phyloP scores from a whole-genome alignment of 2,329 filamentous ascomycete genomes.

The Colletotrichum sp. region DNA sequence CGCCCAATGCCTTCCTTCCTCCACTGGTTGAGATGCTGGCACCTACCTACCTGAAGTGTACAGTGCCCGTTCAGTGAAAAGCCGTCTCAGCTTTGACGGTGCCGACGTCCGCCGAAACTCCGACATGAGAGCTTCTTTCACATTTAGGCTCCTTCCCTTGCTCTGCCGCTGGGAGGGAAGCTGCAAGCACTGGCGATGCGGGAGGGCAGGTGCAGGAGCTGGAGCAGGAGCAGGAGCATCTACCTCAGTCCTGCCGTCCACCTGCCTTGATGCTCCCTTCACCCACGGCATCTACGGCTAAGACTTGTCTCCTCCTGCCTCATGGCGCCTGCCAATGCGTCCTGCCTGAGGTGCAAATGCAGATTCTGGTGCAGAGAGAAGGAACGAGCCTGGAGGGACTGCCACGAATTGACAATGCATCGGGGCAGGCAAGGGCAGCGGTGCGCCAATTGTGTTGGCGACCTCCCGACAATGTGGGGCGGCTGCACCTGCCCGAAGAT shows the following conservation, averaged over 20 bases:
- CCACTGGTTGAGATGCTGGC: neutral
- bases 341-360: neutral
- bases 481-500: conserved; percentile 3
- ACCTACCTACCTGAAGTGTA: neutral
- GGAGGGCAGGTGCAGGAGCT: neutral
- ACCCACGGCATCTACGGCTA: neutral
- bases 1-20: neutral
- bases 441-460: neutral
- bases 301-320: neutral
- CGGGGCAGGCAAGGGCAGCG: neutral
- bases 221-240: neutral
- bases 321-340: neutral
- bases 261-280: neutral
- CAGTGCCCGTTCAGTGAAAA: neutral
- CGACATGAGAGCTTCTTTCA: neutral
- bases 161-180: neutral
- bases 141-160: neutral
- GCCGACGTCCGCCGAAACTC: conserved; percentile 11
- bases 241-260: neutral
- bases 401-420: neutral
- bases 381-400: neutral
- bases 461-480: neutral
- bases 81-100: conserved; percentile 20
- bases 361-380: neutral
- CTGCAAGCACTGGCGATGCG: neutral